phyloP scores from a whole-genome alignment of 768 basidiomycete species.

The Mycena capillaripes region DNA sequence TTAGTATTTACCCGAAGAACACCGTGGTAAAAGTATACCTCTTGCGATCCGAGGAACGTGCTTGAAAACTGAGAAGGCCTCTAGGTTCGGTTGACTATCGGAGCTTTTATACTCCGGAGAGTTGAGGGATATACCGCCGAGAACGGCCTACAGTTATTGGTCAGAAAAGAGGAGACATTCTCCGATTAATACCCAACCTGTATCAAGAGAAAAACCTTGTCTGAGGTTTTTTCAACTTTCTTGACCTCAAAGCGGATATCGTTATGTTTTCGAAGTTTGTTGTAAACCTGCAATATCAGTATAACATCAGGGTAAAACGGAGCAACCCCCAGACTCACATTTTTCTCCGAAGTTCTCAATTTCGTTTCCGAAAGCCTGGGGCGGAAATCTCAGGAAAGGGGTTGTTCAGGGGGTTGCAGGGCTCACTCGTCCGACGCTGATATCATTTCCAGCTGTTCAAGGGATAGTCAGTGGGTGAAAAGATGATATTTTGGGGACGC shows the following conservation, averaged over 20 bases:
- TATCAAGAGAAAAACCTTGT: constrained; percentile 86
- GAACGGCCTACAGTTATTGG: constrained; percentile 66
- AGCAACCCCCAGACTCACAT: constrained; percentile 52
- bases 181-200: constrained; percentile 63
- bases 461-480: not conserved
- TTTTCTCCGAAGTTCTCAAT: constrained; percentile 82
- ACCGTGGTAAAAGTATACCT: constrained; percentile 58
- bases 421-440: constrained; percentile 77
- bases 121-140: constrained; percentile 79
- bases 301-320: not conserved
- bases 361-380: constrained; percentile 76
- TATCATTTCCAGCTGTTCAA: constrained; percentile 71
- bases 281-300: constrained; percentile 61
- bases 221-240: constrained; percentile 76
- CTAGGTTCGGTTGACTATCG: constrained; percentile 81
- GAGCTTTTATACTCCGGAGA: constrained; percentile 75
- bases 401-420: not conserved
- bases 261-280: constrained; percentile 76
- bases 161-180: not conserved
- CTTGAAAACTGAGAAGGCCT: constrained; percentile 79
- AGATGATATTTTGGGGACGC: constrained; percentile 38
- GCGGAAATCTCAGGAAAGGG: constrained; percentile 14
- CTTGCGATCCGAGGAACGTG: constrained; percentile 82
- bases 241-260: constrained; percentile 86
- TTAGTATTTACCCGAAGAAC: not conserved